phyloP scores from a whole-genome alignment of 2,329 filamentous ascomycete genomes.

The Talaromyces rugulosus region DNA sequence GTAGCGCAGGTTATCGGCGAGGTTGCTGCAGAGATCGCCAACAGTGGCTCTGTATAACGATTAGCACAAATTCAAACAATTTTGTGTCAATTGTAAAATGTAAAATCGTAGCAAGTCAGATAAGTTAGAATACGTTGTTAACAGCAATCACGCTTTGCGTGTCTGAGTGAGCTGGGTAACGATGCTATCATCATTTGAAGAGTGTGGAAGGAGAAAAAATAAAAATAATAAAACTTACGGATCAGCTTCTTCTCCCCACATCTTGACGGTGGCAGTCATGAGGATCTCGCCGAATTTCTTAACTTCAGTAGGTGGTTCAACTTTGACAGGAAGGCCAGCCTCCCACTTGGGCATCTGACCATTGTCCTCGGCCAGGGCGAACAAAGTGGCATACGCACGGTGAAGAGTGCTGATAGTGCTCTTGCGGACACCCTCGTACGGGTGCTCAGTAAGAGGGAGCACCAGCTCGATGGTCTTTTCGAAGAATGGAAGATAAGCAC shows the following conservation, averaged over 20 bases:
- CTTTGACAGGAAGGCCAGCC: constrained; percentile 77
- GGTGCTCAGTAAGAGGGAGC: constrained; percentile 76
- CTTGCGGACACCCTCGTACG: constrained; percentile 90
- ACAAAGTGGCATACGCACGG: constrained; percentile 88
- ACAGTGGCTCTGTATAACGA: constrained; percentile 65
- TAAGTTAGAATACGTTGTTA: constrained; percentile 62
- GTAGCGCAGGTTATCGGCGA: constrained; percentile 83
- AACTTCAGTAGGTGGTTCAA: constrained; percentile 72
- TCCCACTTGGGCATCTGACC: constrained; percentile 78
- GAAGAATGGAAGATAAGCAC: constrained; percentile 76
- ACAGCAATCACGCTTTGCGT: constrained; percentile 79
- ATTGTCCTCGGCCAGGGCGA: constrained; percentile 77
- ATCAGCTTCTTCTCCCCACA: constrained; percentile 89
- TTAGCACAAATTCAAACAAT: background rate
- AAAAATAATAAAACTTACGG: constrained; percentile 63
- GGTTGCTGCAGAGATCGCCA: constrained; percentile 90
- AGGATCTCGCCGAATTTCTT: constrained; percentile 82
- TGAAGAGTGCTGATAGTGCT: constrained; percentile 86
- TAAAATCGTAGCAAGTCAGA: constrained; percentile 24
- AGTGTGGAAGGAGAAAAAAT: background rate
- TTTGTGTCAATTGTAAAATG: constrained; percentile 14
- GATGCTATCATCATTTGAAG: constrained; percentile 76
- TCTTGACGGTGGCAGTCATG: constrained; percentile 73
- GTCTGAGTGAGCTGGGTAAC: constrained; percentile 99
- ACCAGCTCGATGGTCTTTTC: constrained; percentile 82